Evolutionary conservation across 2,329 filamentous ascomycete species (phyloP), one percentile per base, ranked within the genome.

Genomic region (Cladosporium sp.): DNA sequence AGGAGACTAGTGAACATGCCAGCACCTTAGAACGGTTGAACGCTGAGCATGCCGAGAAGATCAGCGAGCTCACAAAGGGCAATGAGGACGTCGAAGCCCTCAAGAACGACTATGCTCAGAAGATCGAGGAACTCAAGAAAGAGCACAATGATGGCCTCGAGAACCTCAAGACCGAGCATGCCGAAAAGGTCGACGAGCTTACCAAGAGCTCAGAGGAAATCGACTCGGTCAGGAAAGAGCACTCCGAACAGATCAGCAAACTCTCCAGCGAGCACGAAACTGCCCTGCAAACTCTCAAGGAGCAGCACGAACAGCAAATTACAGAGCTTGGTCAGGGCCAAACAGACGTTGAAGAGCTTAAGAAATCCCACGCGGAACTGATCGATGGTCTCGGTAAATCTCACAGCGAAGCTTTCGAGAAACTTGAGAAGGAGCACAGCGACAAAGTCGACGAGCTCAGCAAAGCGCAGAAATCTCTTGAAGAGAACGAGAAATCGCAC

Each of bases 101-200:
- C n/a, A 45, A 51, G 33, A 32, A 49, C 15, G 39, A 43, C 18
- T 48, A 57, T 29, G 35, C 35, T 11, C 35, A 40, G 19, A 42
- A 46, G 13, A 19, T 56, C 13, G 32, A 43, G 12, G 40, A 27
- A 22, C 35, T 54, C 11, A 41, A 42, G 16, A 19, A 38, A 13
- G 50, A 54, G 38, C 53, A 55, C 16, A 43, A 49, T 25, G 43
- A 16, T 30, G 46, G 33, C 11, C 30, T 56, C 15, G 56, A 52
- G 13, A 43, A 33, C 6, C 42, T 54, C 13, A 50, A 50, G 18
- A 46, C 40, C 2, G 55, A 55, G 38, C 47, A 54, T 18, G 51
- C 36, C 15, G 22, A 43, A n/a, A 40, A 20, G 16, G 12, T 22
- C 1, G 39, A 18, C 12, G 45, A 48, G 16, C 45, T 48, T 18